Base-by-base conservation (phyloP, 768 basidiomycete genomes). In the Fomitopsis serialis region DNA sequence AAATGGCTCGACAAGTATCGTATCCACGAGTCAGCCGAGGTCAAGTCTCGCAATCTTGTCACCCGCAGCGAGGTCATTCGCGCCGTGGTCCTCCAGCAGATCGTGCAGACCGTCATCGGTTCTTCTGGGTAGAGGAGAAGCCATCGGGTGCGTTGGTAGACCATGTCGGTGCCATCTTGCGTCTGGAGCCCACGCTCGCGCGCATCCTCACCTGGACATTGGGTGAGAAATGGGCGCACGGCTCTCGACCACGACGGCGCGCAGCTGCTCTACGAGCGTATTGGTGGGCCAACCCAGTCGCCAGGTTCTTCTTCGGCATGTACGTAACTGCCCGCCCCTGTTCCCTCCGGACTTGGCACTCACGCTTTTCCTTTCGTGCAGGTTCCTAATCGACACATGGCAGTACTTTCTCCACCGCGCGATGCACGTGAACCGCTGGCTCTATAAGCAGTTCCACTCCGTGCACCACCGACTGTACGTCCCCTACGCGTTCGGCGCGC, bases 381-480 rank as follows among this genome's bases (percentile, higher is more conserved):
- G 97, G 75, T 90, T 97, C 69, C 65, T 94, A 54, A 85, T 98
- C 61, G 97, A 99, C 72, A 94, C 94, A 29, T 98, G 93, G 93
- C 95, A 99, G 68, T 99, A 98, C 71, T 94, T 95, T 72, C 75
- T 92, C 19, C 97, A 99, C 66, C 92, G 96, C 36, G 70, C 74
- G 42, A 92, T 97, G 87, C 97, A 98, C 72, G 71, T 81, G 61
- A 92, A 91, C 75, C 89, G 84, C 59, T 98, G 81, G 70, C 77
- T 98, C 29, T 99, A 96, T 74, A 89, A 84, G 59, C 83, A 90
- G 50, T 77, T 98, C 58, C 97, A 99, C 69, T 92, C 92, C 0
- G 85, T 87, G 70, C 97, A 99, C 69, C 97, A 99, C 68, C 80
- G 93, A 9, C 83, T 99, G 8, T 96, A 98, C 66, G 93, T 96